phyloP scores from a whole-genome alignment of 2,329 filamentous ascomycete species.

The Ophidiomyces ophidiicola region DNA sequence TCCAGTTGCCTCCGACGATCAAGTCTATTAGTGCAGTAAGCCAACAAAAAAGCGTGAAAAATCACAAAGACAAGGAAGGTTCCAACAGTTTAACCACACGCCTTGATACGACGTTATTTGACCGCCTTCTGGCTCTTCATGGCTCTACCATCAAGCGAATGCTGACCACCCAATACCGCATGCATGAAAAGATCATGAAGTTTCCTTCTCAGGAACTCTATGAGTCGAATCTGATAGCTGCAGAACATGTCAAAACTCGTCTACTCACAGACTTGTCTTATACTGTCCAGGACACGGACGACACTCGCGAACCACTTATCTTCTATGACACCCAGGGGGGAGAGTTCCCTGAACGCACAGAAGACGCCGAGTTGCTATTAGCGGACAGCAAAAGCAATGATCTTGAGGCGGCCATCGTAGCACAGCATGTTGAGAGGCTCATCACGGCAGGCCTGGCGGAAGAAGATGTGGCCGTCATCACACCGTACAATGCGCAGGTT shows the following conservation, averaged over 20 bases:
- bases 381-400: slow-evolving; percentile 83
- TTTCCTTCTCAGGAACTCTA: slow-evolving; percentile 88
- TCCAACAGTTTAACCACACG: slow-evolving; percentile 27
- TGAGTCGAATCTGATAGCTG: slow-evolving; percentile 66
- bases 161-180: slow-evolving; percentile 94
- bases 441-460: slow-evolving; percentile 67
- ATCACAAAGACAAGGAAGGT: slow-evolving; percentile 27
- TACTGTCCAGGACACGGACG: slow-evolving; percentile 64
- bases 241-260: slow-evolving; percentile 61
- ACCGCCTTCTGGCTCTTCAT: slow-evolving; percentile 70
- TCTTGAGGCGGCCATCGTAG: slow-evolving; percentile 73
- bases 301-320: slow-evolving; percentile 74
- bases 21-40: too few relatives aligned
- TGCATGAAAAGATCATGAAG: slow-evolving; percentile 91
- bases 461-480: slow-evolving; percentile 83
- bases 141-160: slow-evolving; percentile 78
- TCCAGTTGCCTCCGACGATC: slow-evolving; percentile 89
- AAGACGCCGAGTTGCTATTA: slow-evolving; percentile 51
- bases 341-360: slow-evolving; percentile 71
- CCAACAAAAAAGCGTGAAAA: slow-evolving; percentile 22
- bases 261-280: slow-evolving; percentile 69
- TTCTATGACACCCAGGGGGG: slow-evolving; percentile 97
- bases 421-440: slow-evolving; percentile 61
- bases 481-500: slow-evolving; percentile 92
- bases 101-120: slow-evolving; percentile 85